Evolutionary conservation across 2,329 filamentous ascomycete genomes (phyloP), one percentile per base, ranked within the genome.

Genomic region (Apiospora rasikravindrae): DNA sequence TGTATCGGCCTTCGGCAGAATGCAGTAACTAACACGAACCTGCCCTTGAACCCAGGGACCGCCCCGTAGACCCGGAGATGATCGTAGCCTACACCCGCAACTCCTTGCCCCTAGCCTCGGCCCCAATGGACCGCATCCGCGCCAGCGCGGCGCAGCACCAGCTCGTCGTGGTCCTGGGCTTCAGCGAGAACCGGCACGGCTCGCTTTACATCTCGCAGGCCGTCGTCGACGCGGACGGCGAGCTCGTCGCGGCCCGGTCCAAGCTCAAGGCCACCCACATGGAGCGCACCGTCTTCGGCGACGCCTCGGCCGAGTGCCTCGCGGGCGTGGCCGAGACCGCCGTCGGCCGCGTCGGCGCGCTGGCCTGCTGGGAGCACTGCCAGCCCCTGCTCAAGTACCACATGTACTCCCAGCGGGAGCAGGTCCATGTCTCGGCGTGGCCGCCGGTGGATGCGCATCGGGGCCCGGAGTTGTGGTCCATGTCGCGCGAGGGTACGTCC

Each of bases 221-320:
- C 3, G 80, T 87, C 10, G 84, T 88, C 71, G 81, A 78, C 0
- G 76, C 80, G 0, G 57, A 83, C 29, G 86, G 86, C 0, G 79
- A 84, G 37, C 61, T 87, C 13, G 70, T 80, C 11, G 75, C 81
- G 7, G 78, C 83, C 64, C 82, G 85, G 7, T 81, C 85, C 26
- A 88, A 89, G 78, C 80, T 88, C 74, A 88, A 88, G 76, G 83
- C 86, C 0, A 88, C 86, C 0, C 86, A 88, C 70, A 84, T 88
- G 81, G 87, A 88, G 76, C 82, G 85, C 0, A 85, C 84, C 2
- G 73, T 88, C 22, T 89, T 84, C 42, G 86, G 86, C 0, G 86
- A 88, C 51, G 83, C 83, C 0, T 77, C 78, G 0, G 83, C 80
- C 0, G 76, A 81, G 4, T 82, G 80, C 22, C 75, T 88, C 5